A percentile compares a stretch with the other conserved stretches of the same genome.
These are phyloP conservation scores for Neurospora cerealis DNA, from an alignment of 495 filamentous ascomycete species.

Conservation along the genomic window DNA sequence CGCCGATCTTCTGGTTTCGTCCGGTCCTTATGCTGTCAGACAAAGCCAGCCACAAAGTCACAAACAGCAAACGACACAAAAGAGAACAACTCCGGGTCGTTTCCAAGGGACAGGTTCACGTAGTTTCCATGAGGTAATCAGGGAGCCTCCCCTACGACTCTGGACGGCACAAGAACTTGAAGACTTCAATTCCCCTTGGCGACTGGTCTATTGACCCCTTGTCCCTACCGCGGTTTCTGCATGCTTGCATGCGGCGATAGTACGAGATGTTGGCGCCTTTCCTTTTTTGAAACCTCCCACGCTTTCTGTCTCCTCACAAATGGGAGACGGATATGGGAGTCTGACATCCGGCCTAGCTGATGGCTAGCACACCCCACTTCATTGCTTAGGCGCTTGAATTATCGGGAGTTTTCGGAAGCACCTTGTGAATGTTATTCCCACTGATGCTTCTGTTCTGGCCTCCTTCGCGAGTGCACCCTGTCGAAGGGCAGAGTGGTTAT, in stretches of 20 bases:
- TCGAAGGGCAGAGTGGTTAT: neutral
- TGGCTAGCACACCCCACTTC: neutral
- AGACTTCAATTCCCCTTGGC: neutral
- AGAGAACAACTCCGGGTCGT: neutral
- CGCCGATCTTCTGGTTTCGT: neutral
- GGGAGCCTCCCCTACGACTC: neutral
- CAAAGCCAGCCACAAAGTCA: neutral
- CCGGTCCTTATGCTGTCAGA: neutral
- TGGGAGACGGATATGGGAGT: neutral
- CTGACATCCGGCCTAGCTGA: neutral
- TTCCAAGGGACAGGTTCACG: neutral
- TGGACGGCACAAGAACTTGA: neutral
- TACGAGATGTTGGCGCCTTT: neutral
- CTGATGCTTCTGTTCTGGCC: neutral
- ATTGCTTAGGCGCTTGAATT: neutral
- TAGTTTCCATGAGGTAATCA: neutral
- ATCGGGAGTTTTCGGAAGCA: neutral
- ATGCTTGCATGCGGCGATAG: neutral
- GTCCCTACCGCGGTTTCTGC: neutral
- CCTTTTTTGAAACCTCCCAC: neutral
- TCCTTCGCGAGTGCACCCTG: neutral
- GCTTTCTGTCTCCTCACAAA: neutral
- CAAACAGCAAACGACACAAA: neutral
- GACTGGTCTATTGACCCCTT: neutral
- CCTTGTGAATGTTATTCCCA: neutral